These are phyloP conservation scores for Sherardia arvensis DNA, from an alignment of 257 asterid genomes.

Conservation along the genomic window DNA sequence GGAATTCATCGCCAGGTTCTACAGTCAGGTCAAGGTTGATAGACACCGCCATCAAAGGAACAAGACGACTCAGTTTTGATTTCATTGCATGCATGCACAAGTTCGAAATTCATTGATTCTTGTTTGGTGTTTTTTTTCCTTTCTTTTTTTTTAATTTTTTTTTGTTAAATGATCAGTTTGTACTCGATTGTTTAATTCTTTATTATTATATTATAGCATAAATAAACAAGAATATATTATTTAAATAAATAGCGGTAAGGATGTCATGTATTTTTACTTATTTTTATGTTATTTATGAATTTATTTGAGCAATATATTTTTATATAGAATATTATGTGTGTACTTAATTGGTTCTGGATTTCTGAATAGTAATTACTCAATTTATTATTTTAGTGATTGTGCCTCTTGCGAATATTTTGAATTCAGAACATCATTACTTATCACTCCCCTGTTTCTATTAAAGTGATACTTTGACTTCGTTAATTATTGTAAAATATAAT, in stretches of 20 bases:
- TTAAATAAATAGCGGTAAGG: background rate
- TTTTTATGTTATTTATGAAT: too few species aligned
- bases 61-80: background rate
- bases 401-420: too few species aligned
- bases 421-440: too few species aligned
- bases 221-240: background rate
- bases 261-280: background rate
- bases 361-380: too few species aligned
- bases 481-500: too few species aligned
- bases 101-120: background rate
- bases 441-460: too few species aligned
- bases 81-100: background rate
- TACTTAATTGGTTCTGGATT: too few species aligned
- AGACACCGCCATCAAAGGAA: constrained; percentile 2
- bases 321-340: too few species aligned
- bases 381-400: too few species aligned
- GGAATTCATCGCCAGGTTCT: constrained; percentile 32
- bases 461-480: too few species aligned
- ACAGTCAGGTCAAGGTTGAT: constrained; percentile 25
- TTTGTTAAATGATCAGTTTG: background rate
- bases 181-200: background rate
- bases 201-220: background rate
- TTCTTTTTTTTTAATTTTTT: too few species aligned
- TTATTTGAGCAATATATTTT: background rate
- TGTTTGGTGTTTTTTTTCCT: background rate